Percentiles rank a stretch among this genome's conserved stretches.
These are phyloP conservation scores for Kwoniella botswanensis DNA, from an alignment of 768 basidiomycete genomes.

Conservation along the genomic window DNA sequence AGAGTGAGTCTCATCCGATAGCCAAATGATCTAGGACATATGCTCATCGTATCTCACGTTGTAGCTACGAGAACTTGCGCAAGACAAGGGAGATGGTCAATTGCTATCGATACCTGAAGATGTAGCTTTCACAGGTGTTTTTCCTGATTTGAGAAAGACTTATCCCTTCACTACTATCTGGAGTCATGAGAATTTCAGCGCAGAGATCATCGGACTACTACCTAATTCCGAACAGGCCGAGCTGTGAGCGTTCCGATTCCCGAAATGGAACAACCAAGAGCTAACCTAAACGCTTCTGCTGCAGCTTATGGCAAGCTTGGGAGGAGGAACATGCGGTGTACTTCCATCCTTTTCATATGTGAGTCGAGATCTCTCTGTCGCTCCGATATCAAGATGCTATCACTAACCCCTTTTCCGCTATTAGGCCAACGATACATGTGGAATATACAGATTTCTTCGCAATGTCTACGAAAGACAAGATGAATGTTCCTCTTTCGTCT, in stretches of 20 bases:
- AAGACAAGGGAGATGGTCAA: slow-evolving; percentile 37
- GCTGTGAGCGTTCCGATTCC: slow-evolving; percentile 31
- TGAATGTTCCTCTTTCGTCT: slow-evolving; percentile 48
- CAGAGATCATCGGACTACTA: slow-evolving; percentile 54
- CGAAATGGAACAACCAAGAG: neutral
- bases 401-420: neutral
- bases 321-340: slow-evolving; percentile 49
- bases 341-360: slow-evolving; percentile 55
- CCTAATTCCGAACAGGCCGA: slow-evolving; percentile 51
- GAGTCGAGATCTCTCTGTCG: neutral
- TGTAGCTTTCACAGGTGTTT: slow-evolving; percentile 51
- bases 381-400: neutral
- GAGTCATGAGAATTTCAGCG: slow-evolving; percentile 57
- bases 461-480: slow-evolving; percentile 46
- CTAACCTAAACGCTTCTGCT: neutral
- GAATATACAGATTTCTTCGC: slow-evolving; percentile 53
- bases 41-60: neutral
- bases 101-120: slow-evolving; percentile 49
- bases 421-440: slow-evolving; percentile 48
- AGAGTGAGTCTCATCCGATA: slow-evolving; percentile 37
- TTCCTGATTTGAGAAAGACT: slow-evolving; percentile 55
- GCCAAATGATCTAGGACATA: neutral
- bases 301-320: slow-evolving; percentile 49
- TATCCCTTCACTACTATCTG: slow-evolving; percentile 59
- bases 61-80: slow-evolving; percentile 47